These are phyloP conservation scores for Cercophora samala DNA, from an alignment of 495 filamentous ascomycete species.

Conservation along the genomic window DNA sequence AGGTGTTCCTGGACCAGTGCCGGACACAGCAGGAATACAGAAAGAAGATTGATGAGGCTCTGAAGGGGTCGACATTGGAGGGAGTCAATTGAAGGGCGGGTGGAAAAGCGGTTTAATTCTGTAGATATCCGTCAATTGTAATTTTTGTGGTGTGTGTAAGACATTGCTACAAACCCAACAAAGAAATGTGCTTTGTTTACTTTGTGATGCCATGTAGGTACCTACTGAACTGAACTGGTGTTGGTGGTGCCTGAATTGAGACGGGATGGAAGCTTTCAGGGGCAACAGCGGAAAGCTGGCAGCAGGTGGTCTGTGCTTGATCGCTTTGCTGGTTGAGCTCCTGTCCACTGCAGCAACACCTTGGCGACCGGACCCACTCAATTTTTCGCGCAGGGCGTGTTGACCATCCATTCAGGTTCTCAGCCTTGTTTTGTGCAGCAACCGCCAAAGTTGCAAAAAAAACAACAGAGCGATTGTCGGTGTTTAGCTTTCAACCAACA, in stretches of 20 bases:
- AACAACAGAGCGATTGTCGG: not conserved
- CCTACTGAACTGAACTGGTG: not conserved
- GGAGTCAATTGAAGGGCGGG: not conserved
- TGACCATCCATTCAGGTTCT: not conserved
- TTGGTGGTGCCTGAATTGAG: not conserved
- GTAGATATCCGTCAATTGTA: not conserved
- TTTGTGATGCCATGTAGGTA: not conserved
- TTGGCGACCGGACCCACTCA: not conserved
- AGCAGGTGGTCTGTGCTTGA: not conserved
- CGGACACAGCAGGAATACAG: slow-evolving; percentile 72
- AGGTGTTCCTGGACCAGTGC: slow-evolving; percentile 75
- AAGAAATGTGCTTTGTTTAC: not conserved
- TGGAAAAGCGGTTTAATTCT: not conserved
- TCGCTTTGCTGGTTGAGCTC: no score
- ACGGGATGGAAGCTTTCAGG: not conserved
- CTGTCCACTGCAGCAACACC: not conserved
- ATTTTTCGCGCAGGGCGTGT: not conserved
- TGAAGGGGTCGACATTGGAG: slow-evolving; percentile 41
- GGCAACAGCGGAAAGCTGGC: not conserved
- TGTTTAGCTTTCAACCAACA: not conserved
- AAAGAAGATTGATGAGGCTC: slow-evolving; percentile 60
- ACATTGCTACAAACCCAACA: not conserved
- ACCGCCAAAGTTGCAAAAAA: not conserved
- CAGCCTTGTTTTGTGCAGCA: slow-evolving; percentile 2
- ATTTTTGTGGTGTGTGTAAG: not conserved